Evolutionary conservation across 2,329 filamentous ascomycete genomes (phyloP), one percentile per base, ranked within the genome.

Genomic region (Biscogniauxia marginata): DNA sequence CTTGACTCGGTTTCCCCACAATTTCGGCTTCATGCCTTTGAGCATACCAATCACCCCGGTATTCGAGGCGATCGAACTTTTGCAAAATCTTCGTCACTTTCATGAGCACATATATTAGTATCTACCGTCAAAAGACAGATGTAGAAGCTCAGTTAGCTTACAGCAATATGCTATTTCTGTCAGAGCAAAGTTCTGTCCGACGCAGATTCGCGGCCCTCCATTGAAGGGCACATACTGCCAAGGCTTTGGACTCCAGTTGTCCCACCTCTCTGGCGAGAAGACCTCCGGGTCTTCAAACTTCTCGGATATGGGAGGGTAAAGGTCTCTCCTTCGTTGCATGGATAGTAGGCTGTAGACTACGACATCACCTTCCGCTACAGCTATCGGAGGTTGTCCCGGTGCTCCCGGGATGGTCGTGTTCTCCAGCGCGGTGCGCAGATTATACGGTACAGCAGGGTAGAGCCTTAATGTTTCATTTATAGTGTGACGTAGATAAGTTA

Each of bases 381-480:
- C 75, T 23, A 83, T 70, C 3, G 71, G 70, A 1, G 67, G 70
- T 18, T 65, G 62, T 20, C 67, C 71, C 3, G 62, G 67, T 11
- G 47, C 46, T 6, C 50, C 45, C 11, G 62, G 59, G 4, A 70
- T 49, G 3, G 65, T 67, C 39, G 66, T 67, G 52, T 70, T 65
- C 46, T 62, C 62, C 18, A 64, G 56, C 16, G 65, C 66, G n/a
- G 54, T 34, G 3, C 65, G 63, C 30, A 65, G 22, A 45, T 87
- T 88, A 67, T 83, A 81, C 2, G 85, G 84, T 7, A 87, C 83
- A 13, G 81, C 78, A 2, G 85, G 84, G 65, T 87, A 84, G 8
- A 69, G 63, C 8, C 66, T 54, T 30, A 69, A 53, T 0, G 61
- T 67, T 57, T 69, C 67, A 53, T 85, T 81, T 53, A 88, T 77